These are phyloP conservation scores for Kodamaea ohmeri DNA, from an alignment of 1,139 yeast species.

Conservation along the genomic window DNA sequence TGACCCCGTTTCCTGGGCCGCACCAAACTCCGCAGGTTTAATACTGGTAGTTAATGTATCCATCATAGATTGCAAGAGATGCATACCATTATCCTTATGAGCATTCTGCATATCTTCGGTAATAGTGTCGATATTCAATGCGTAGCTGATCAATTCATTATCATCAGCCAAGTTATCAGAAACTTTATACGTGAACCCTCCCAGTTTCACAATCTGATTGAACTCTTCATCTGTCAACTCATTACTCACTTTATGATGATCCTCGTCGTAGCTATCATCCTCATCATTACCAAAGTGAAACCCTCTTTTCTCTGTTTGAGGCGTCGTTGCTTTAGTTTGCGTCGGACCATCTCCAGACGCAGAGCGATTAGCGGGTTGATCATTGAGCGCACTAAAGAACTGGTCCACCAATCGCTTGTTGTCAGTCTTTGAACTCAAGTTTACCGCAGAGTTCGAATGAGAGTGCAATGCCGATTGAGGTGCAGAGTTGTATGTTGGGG, in stretches of 20 bases:
- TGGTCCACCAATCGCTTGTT: slow-evolving; percentile 42
- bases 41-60: slow-evolving; percentile 8
- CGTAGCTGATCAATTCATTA: slow-evolving; percentile 29
- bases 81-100: slow-evolving; percentile 4
- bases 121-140: slow-evolving; percentile 35
- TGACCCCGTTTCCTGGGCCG: slow-evolving; percentile 8
- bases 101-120: slow-evolving; percentile 20
- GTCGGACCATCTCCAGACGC: not conserved
- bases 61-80: slow-evolving; percentile 10
- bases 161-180: slow-evolving; percentile 19
- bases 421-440: slow-evolving; percentile 14
- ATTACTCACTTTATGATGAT: not conserved
- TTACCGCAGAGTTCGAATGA: slow-evolving; percentile 5
- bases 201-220: slow-evolving; percentile 20
- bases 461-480: slow-evolving; percentile 3
- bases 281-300: slow-evolving; percentile 5
- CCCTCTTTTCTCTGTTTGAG: slow-evolving; percentile 11
- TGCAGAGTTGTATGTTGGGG: not conserved
- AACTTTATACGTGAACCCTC: slow-evolving; percentile 24
- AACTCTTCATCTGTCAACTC: slow-evolving; percentile 16
- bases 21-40: slow-evolving; percentile 4
- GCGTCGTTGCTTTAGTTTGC: slow-evolving; percentile 8
- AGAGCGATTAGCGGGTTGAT: slow-evolving; percentile 10
- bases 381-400: slow-evolving; percentile 29
- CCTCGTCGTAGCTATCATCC: slow-evolving; percentile 5